phyloP scores from a whole-genome alignment of 441 rosid genomes.

The Pelargonium citronellum region DNA sequence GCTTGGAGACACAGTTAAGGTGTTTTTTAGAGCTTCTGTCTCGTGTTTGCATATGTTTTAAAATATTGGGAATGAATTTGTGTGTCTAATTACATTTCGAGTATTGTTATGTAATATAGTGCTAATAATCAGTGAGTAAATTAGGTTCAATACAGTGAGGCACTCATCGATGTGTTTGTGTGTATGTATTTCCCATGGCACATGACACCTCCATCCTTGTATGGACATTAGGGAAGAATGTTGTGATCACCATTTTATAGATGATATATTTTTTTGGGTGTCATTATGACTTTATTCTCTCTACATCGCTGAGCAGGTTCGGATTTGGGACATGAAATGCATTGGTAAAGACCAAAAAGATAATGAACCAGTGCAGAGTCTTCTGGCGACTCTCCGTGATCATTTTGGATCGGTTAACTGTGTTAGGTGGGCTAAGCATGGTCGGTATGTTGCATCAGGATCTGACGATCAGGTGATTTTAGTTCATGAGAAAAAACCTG shows the following conservation, averaged over 20 bases:
- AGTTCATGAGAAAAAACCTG: slow-evolving; percentile 92
- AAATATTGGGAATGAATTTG: no score
- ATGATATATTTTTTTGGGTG: neutral
- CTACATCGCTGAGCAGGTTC: slow-evolving; percentile 45
- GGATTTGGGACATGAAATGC: slow-evolving; percentile 89
- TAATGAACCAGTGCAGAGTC: slow-evolving; percentile 60
- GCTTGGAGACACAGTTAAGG: no score
- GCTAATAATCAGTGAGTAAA: no score
- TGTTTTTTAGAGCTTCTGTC: no score
- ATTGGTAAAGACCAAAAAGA: slow-evolving; percentile 54
- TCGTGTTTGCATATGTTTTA: no score
- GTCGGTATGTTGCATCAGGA: slow-evolving; percentile 85
- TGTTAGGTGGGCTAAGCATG: slow-evolving; percentile 97
- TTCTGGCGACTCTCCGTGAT: slow-evolving; percentile 91
- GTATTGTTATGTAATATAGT: no score
- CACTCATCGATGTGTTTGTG: no score
- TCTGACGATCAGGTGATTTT: slow-evolving; percentile 94
- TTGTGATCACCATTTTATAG: neutral
- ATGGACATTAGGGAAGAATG: neutral
- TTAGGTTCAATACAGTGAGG: no score
- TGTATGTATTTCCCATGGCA: no score
- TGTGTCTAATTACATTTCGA: no score
- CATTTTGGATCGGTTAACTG: slow-evolving; percentile 98
- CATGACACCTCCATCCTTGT: no score
- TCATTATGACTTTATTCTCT: neutral